phyloP scores from a whole-genome alignment of 2,329 filamentous ascomycete species.

The Elsinoe arachidis region DNA sequence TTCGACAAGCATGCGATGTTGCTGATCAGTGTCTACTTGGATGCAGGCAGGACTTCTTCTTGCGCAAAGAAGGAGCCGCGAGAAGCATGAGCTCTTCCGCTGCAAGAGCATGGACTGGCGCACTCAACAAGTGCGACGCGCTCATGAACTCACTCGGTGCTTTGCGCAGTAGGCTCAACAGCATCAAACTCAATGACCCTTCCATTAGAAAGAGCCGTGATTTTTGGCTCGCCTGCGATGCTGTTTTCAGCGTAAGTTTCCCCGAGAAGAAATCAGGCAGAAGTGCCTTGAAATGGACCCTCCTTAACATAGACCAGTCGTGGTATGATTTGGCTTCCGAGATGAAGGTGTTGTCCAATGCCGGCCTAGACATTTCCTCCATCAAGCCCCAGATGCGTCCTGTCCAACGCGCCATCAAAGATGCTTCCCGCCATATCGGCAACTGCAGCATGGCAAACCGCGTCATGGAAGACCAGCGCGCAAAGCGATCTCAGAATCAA shows the following conservation, averaged over 20 bases:
- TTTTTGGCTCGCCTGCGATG: conserved; percentile 64
- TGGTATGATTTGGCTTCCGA: conserved; percentile 59
- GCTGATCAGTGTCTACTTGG: conserved; percentile 63
- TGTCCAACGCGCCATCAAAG: conserved; percentile 73
- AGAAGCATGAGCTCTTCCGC: conserved; percentile 27
- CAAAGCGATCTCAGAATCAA: conserved; percentile 30
- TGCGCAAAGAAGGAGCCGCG: conserved; percentile 53
- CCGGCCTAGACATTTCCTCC: conserved; percentile 45
- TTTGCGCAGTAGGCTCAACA: conserved; percentile 62
- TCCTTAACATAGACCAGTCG: conserved; percentile 39
- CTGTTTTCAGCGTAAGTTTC: conserved; percentile 50
- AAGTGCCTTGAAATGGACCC: neutral
- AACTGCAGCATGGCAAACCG: conserved; percentile 39
- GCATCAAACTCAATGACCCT: conserved; percentile 78
- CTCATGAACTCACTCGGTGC: conserved; percentile 66
- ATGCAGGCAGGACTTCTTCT: conserved; percentile 58
- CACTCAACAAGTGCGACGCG: conserved; percentile 62
- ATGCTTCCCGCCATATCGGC: conserved; percentile 65
- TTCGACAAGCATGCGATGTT: conserved; percentile 65
- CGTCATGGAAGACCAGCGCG: conserved; percentile 40
- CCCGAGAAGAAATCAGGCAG: neutral
- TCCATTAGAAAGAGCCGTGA: conserved; percentile 57
- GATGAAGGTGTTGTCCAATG: conserved; percentile 41
- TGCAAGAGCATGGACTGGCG: conserved; percentile 57
- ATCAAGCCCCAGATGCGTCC: conserved; percentile 67